Evolutionary conservation across 306 rosid genomes (phyloP).

Genomic region (Pterocarpus macrocarpus): DNA sequence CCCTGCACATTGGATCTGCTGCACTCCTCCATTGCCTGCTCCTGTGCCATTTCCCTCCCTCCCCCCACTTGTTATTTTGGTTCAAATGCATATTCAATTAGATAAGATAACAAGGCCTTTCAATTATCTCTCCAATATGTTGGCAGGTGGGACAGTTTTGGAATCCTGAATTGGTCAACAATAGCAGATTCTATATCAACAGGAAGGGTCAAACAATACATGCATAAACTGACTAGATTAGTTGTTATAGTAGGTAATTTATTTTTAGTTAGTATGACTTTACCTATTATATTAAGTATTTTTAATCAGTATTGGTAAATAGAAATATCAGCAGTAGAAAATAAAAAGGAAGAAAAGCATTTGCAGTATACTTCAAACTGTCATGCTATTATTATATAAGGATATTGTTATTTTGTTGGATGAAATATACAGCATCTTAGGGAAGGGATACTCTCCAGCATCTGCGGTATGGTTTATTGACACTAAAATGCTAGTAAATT

Average conservation of each 20-base stretch:
- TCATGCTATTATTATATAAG: too few species aligned
- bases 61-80: constrained; percentile 49
- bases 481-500: neutral
- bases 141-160: constrained; percentile 9
- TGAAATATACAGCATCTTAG: too few species aligned
- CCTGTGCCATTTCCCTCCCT: constrained; percentile 48
- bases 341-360: too few species aligned
- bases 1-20: constrained; percentile 69
- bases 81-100: constrained; percentile 35
- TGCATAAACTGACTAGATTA: neutral
- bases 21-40: constrained; percentile 34
- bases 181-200: constrained; percentile 2
- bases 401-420: too few species aligned
- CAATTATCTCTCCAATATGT: constrained; percentile 41
- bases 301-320: too few species aligned
- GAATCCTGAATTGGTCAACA: neutral
- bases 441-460: neutral
- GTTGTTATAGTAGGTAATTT: neutral
- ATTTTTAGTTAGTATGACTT: neutral
- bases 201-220: too few species aligned
- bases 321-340: too few species aligned
- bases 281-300: neutral
- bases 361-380: too few species aligned
- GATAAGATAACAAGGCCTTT: constrained; percentile 58
- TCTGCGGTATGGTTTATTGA: constrained; percentile 1